Conservation (phyloP, 1,284 basidiomycete genomes). For the Ustilago vetiveriae region DNA sequence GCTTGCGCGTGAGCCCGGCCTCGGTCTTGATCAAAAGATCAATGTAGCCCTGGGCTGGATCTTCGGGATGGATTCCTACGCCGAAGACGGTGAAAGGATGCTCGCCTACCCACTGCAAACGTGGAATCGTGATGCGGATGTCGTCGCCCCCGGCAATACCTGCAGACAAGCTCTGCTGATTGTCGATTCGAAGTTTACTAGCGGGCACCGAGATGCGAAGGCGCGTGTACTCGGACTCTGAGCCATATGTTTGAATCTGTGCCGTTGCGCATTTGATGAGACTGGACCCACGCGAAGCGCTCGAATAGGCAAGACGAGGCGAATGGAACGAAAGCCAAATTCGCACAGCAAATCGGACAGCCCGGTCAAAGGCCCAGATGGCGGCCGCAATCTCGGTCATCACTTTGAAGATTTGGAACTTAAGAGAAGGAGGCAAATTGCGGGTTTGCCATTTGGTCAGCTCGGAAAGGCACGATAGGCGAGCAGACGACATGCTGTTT, state of each 20-base stretch:
- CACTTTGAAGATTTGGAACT: constrained; percentile 34
- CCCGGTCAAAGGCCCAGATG: constrained; percentile 46
- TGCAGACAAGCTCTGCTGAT: not conserved
- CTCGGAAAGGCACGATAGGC: too few species aligned
- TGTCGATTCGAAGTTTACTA: constrained; percentile 15
- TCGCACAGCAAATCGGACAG: constrained; percentile 24
- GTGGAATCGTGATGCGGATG: constrained; percentile 43
- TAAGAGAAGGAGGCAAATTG: not conserved
- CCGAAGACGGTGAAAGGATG: constrained; percentile 54
- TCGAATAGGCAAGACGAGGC: not conserved
- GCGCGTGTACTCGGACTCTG: constrained; percentile 5
- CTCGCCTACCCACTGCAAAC: constrained; percentile 40
- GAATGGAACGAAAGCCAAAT: constrained; percentile 26
- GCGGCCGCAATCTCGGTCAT: constrained; percentile 35
- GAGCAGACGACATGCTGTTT: too few species aligned
- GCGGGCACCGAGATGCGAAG: constrained; percentile 38
- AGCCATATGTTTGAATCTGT: constrained; percentile 7
- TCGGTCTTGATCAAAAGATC: constrained; percentile 42
- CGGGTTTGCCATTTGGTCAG: not conserved
- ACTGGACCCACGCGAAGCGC: not conserved
- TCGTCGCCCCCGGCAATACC: constrained; percentile 39
- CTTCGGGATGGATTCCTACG: constrained; percentile 6
- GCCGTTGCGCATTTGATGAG: constrained; percentile 16
- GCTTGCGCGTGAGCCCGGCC: constrained; percentile 40
- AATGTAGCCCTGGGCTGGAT: constrained; percentile 18